Base-by-base conservation (phyloP, 2,329 filamentous ascomycete genomes). In the Cercospora berteroae region DNA sequence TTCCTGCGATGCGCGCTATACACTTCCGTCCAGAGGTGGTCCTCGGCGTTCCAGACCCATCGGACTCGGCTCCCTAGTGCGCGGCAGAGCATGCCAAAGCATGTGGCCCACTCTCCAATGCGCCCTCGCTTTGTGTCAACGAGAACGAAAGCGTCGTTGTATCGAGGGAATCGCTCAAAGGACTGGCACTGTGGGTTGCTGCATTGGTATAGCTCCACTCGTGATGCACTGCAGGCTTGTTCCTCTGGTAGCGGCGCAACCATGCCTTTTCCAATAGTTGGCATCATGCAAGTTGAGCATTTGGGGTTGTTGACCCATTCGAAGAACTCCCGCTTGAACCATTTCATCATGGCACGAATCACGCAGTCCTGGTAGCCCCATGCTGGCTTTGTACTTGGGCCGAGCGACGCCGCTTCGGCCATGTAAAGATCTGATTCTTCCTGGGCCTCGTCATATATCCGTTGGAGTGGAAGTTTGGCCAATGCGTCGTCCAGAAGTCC, bases 311-410 rank as follows among this genome's bases (percentile, higher is more conserved):
- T 96, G 75, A 98, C 93, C 90, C 94, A 99, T 68, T 90, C 89
- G 81, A 98, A 98, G 82, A 98, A 98, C 7, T 91, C 90, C 71
- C 90, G 87, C 82, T 95, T 96, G 83, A 97, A 99, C 95, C 95
- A 98, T 80, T 91, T 93, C 76, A 98, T 83, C 71, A 98, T 84
- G 68, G 94, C 92, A 72, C 92, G 87, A 76, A 98, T 90, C 64
- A 97, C 93, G 79, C 94, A 99, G 81, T 99, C 95, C 80, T 98
- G 94, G 78, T 98, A 97, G 66, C 94, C 94, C 94, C 94, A 98
- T 82, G 93, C 90, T 1, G 94, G 88, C 78, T 91, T 90, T 52
- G 74, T 74, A 64, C 89, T 91, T 65, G 91, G 88, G 20, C 91
- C 92, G 82, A 97, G 89, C 72, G 93, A 96, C 77, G 91, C 91